Evolutionary conservation across 345 rosid genomes (phyloP), one percentile per base, ranked within the genome.

Genomic region (Isatis tinctoria): DNA sequence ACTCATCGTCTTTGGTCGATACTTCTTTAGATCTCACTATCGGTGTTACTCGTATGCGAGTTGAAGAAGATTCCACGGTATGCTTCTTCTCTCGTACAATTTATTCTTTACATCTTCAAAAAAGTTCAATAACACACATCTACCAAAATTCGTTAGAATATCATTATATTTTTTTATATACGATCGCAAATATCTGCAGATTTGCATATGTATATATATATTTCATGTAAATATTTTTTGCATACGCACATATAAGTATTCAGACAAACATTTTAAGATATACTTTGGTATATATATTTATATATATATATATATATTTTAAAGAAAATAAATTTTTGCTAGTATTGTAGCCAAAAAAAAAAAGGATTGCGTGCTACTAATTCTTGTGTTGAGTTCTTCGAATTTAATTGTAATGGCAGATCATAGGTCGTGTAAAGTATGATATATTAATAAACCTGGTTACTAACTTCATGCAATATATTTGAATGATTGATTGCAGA

Each of bases 1-100:
- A 68, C 30, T 76, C 88, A 65, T 76, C 88, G 1, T 74, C 79
- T 69, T 81, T 73, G 70, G 74, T 82, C 7, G 80, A 85, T 58
- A 86, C 92, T 71, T 84, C 89, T 2, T 54, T 89, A 69, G 87
- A 87, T 83, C 96, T 90, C 52, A 81, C 81, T 17, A 74, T 77
- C 17, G 79, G 80, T 8, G 60, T 80, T 52, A 78, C 76, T 60
- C 82, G 83, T 5, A 67, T 79, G 13, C 82, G 80, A 26, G 65
- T 79, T 48, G 49, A 74, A 7, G 83, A 83, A 54, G 84, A 81
- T 18, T 54, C 80, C 16, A 60, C 76, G 81, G 87, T 85, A 80
- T 40, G 70, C 60, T 28, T 37, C 60, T 28, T 37, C 52, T 36
- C 0, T 40, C 39, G 2, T 32, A 45, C 16, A 65, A 20, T 60